Evolutionary conservation across 805 yeast species (phyloP).

Genomic region (Jamesozyma lodderae): DNA sequence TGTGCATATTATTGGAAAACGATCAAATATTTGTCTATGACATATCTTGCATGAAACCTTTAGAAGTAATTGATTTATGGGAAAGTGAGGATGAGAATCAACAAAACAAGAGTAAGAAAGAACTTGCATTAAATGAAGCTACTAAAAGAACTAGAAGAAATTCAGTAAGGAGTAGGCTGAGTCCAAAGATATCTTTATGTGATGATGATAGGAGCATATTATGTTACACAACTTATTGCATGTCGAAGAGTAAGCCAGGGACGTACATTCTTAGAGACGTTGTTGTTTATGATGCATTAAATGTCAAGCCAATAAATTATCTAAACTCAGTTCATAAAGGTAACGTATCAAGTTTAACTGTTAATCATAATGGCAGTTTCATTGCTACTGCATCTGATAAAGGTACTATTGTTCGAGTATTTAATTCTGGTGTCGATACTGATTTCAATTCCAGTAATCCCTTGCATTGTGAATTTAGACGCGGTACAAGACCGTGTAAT

Average conservation of each 20-base stretch:
- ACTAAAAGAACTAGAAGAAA: slow-evolving; percentile 8
- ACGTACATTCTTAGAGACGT: slow-evolving; percentile 37
- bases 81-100: slow-evolving; percentile 11
- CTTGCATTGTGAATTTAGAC: slow-evolving; percentile 45
- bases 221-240: slow-evolving; percentile 23
- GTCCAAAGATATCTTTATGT: slow-evolving; percentile 22
- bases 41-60: slow-evolving; percentile 75
- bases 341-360: slow-evolving; percentile 28
- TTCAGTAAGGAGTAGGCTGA: slow-evolving; percentile 9
- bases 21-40: slow-evolving; percentile 86
- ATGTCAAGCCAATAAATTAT: slow-evolving; percentile 60
- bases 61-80: slow-evolving; percentile 53
- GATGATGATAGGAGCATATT: slow-evolving; percentile 27
- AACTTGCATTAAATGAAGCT: slow-evolving; percentile 1
- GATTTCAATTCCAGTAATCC: slow-evolving; percentile 14
- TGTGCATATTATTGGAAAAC: slow-evolving; percentile 58
- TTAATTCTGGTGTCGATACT: slow-evolving; percentile 44
- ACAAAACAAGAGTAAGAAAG: background rate
- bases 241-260: slow-evolving; percentile 34
- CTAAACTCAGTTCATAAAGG: slow-evolving; percentile 27
- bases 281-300: slow-evolving; percentile 66
- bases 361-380: slow-evolving; percentile 49
- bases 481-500: slow-evolving; percentile 68
- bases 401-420: slow-evolving; percentile 63
- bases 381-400: slow-evolving; percentile 62